Evolutionary conservation across 163 green algal species (phyloP), one percentile per base, ranked within the genome.

Genomic region (Trebouxiophyceae sp.): DNA sequence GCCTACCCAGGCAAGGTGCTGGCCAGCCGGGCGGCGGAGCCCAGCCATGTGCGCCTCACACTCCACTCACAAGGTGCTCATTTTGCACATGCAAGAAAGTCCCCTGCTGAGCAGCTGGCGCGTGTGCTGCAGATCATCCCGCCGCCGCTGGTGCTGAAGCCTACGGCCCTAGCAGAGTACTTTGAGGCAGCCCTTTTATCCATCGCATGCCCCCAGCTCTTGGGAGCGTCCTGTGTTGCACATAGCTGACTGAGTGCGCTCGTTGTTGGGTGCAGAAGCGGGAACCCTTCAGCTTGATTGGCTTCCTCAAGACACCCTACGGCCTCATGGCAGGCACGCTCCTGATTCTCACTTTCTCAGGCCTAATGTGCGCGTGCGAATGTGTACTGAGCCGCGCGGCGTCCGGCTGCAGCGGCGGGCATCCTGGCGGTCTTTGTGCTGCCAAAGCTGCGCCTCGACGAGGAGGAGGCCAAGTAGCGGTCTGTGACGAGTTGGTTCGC

Each of bases 231-330:
- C n/a, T n/a, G n/a, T n/a, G n/a, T n/a, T n/a, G n/a, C n/a, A n/a
- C n/a, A n/a, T n/a, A n/a, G n/a, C n/a, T n/a, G n/a, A n/a, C n/a
- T n/a, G n/a, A n/a, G n/a, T n/a, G n/a, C n/a, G n/a, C n/a, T n/a
- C n/a, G n/a, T n/a, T n/a, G n/a, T n/a, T n/a, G n/a, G n/a, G n/a
- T 63, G 57, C 58, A 65, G 67, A 71, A 65, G 24, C 59, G 34
- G 24, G 46, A 68, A 30, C n/a, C 54, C 0, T 83, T 83, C 66
- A 73, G 73, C 65, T 4, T 73, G 2, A 44, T 70, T 20, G 68
- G 26, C 31, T 78, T 76, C 54, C 12, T 83, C 22, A 83, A 83
- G 62, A 83, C 76, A 2, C 76, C 76, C 5, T 83, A 83, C 55
- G 76, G 73, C 2, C 68, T 80, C n/a, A 76, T 80, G 68, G 55